A percentile compares a stretch with the other conserved stretches of the same genome.
phyloP scores from a whole-genome alignment of 768 basidiomycete species.

The Mycena galericulata region DNA sequence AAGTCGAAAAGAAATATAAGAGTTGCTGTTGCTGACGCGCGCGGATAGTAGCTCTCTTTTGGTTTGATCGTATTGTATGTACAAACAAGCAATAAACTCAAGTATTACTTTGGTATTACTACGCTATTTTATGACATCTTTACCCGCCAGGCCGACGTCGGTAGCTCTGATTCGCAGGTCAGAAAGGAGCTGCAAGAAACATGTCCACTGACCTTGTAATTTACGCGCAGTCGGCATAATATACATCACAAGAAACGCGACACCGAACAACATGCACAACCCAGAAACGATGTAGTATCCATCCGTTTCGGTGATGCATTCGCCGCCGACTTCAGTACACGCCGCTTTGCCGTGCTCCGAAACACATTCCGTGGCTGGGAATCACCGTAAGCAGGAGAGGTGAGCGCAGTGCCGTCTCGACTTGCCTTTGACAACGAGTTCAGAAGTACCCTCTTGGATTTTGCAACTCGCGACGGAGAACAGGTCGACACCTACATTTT shows the following conservation, averaged over 20 bases:
- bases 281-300: conserved; percentile 91
- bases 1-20: conserved; percentile 24
- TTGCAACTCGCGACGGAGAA: conserved; percentile 89
- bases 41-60: conserved; percentile 44
- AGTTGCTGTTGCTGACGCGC: conserved; percentile 49
- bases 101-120: conserved; percentile 18
- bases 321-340: conserved; percentile 81
- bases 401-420: not conserved
- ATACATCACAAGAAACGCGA: conserved; percentile 76
- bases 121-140: conserved; percentile 53
- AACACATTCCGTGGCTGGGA: conserved; percentile 85
- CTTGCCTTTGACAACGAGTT: conserved; percentile 68
- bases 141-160: conserved; percentile 79
- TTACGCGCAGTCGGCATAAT: conserved; percentile 87
- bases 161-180: conserved; percentile 61
- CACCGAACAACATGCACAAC: conserved; percentile 85
- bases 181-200: conserved; percentile 13
- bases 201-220: conserved; percentile 78
- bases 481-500: conserved; percentile 78
- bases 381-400: conserved; percentile 28
- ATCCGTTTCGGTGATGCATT: conserved; percentile 87
- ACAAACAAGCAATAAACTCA: conserved; percentile 12
- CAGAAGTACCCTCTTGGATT: conserved; percentile 67
- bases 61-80: conserved; percentile 12
- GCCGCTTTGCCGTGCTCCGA: conserved; percentile 89